phyloP scores from a whole-genome alignment of 2,329 filamentous ascomycete genomes.

The Hypoxylon sp. region DNA sequence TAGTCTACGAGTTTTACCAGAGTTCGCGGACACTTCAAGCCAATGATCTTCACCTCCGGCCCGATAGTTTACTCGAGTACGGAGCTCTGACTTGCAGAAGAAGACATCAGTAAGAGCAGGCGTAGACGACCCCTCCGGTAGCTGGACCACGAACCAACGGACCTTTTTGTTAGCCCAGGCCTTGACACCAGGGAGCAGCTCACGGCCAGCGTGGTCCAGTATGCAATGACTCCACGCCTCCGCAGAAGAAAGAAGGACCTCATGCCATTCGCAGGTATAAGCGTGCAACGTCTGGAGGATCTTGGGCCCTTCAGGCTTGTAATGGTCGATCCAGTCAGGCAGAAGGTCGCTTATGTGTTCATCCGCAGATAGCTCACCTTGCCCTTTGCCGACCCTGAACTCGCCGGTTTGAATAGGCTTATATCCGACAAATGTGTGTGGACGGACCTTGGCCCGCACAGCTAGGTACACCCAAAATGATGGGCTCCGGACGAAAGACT shows the following conservation, averaged over 20 bases:
- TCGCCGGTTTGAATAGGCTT: neutral
- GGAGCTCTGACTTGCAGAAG: conserved; percentile 3
- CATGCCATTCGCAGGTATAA: conserved; percentile 3
- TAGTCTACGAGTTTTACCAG: neutral
- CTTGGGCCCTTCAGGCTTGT: neutral
- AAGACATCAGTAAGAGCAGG: neutral
- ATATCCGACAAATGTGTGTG: neutral
- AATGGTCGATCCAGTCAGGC: neutral
- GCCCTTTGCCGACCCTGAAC: neutral
- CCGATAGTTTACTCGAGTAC: neutral
- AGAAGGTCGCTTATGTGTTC: neutral
- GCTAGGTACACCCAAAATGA: neutral
- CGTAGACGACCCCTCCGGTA: neutral
- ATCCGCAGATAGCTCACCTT: conserved; percentile 1
- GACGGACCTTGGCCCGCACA: conserved; percentile 1
- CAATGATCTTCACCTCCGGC: neutral
- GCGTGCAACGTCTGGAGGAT: neutral
- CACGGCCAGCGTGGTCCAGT: neutral
- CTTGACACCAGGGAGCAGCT: neutral
- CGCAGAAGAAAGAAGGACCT: neutral
- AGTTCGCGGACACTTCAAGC: neutral
- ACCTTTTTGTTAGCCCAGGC: neutral
- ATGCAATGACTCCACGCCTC: neutral
- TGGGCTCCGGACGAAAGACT: neutral
- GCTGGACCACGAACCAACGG: neutral